Percentiles rank a stretch among this genome's conserved stretches.
These are phyloP conservation scores for Yamadazyma phyllophila DNA, from an alignment of 805 yeast species.

Conservation along the genomic window DNA sequence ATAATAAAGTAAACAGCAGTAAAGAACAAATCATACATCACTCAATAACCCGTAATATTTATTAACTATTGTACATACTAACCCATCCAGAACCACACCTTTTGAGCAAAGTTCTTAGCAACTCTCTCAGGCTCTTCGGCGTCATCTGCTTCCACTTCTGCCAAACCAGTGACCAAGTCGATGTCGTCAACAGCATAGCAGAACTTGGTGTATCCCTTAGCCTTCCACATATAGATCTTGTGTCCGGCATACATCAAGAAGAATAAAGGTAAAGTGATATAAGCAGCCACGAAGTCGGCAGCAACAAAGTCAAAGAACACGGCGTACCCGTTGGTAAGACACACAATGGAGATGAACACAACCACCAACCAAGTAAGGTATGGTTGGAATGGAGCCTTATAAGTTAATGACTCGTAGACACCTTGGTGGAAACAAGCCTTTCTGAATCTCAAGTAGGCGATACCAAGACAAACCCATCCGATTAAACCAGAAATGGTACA, in stretches of 20 bases:
- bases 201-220: conserved; percentile 29
- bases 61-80: conserved; percentile 11
- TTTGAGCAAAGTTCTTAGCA: conserved; percentile 40
- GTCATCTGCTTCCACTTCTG: conserved; percentile 54
- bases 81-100: conserved; percentile 48
- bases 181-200: conserved; percentile 52
- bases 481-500: conserved; percentile 69
- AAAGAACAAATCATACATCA: no score
- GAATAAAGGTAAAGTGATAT: conserved; percentile 31
- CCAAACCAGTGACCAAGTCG: conserved; percentile 61
- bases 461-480: conserved; percentile 56
- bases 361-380: conserved; percentile 30
- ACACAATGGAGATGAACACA: conserved; percentile 19
- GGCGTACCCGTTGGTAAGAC: conserved; percentile 33
- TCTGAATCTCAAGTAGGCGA: conserved; percentile 61
- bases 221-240: conserved; percentile 20
- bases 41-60: no score
- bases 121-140: conserved; percentile 34
- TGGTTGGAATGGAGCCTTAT: conserved; percentile 29
- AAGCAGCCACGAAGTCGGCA: conserved; percentile 34
- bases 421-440: conserved; percentile 19
- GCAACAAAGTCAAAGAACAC: conserved; percentile 29
- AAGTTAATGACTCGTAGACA: conserved; percentile 20
- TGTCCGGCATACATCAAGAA: conserved; percentile 27
- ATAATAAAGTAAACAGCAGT: no score